Evolutionary conservation across 2,329 filamentous ascomycete species (phyloP).

Genomic region (Coniosporium tulheliwenetii): DNA sequence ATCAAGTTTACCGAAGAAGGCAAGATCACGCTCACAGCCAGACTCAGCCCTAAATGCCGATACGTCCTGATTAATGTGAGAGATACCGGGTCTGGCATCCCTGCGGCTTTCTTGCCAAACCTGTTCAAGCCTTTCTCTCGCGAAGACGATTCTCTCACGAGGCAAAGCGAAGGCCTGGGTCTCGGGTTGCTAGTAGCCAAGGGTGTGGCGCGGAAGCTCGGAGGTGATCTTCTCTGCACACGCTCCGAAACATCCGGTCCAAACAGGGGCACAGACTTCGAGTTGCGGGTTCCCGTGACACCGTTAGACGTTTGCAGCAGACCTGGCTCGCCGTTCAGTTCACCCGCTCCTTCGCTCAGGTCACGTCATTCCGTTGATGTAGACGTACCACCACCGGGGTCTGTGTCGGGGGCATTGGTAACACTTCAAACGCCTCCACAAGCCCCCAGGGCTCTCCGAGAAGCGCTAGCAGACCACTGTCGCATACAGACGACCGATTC

Average conservation of each 20-base stretch:
- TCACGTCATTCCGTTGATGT: no score
- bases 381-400: no score
- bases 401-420: no score
- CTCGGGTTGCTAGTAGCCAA: constrained; percentile 56
- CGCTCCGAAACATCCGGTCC: constrained; percentile 46
- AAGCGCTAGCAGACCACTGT: no score
- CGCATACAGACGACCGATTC: neutral
- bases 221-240: constrained; percentile 50
- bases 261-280: constrained; percentile 49
- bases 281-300: constrained; percentile 47
- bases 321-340: constrained; percentile 34
- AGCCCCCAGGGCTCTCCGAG: no score
- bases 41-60: constrained; percentile 32
- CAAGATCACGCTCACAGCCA: constrained; percentile 39
- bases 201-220: constrained; percentile 51
- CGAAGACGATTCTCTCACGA: constrained; percentile 51
- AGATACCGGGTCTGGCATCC: constrained; percentile 55
- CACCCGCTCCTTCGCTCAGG: constrained; percentile 17
- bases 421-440: no score
- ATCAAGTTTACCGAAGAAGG: constrained; percentile 57
- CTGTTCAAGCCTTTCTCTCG: constrained; percentile 57
- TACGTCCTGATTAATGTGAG: constrained; percentile 45
- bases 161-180: constrained; percentile 52
- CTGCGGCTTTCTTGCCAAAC: constrained; percentile 46
- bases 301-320: constrained; percentile 34